phyloP scores from a whole-genome alignment of 1,139 yeast genomes.

The Candida sojae region DNA sequence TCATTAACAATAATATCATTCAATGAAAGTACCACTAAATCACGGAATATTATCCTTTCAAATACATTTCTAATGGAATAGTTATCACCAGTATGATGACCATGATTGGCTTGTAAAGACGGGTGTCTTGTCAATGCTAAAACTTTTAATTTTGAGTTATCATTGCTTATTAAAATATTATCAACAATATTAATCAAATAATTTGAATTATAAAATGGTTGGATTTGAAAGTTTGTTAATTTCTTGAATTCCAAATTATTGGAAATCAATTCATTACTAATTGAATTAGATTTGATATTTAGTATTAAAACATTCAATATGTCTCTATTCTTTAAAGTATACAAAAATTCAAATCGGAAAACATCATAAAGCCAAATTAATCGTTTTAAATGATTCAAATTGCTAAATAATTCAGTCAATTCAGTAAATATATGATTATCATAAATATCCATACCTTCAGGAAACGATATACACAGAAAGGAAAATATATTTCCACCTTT shows the following conservation, averaged over 20 bases:
- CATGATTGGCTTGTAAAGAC: not conserved
- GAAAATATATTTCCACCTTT: constrained; percentile 17
- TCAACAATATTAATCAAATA: constrained; percentile 22
- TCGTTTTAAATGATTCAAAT: constrained; percentile 22
- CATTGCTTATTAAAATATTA: constrained; percentile 19
- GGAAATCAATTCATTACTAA: constrained; percentile 19
- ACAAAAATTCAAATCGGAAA: constrained; percentile 30
- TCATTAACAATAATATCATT: constrained; percentile 27
- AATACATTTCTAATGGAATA: constrained; percentile 12
- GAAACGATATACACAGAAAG: constrained; percentile 30
- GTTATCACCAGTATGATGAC: not conserved
- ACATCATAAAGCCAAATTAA: constrained; percentile 37
- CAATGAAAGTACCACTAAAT: constrained; percentile 26
- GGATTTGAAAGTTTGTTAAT: constrained; percentile 26
- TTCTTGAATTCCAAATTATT: constrained; percentile 22
- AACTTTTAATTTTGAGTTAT: constrained; percentile 15
- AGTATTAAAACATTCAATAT: constrained; percentile 23
- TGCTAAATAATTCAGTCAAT: constrained; percentile 22
- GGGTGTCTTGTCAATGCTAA: constrained; percentile 21
- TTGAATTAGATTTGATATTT: constrained; percentile 25
- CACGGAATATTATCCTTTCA: constrained; percentile 15
- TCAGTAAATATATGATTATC: constrained; percentile 25
- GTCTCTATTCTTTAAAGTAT: constrained; percentile 20
- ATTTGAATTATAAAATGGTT: constrained; percentile 26
- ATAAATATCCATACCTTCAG: constrained; percentile 37